These are phyloP conservation scores for Thalassiosira mediterranea DNA, from an alignment of 352 stramenopile genomes.

Conservation along the genomic window DNA sequence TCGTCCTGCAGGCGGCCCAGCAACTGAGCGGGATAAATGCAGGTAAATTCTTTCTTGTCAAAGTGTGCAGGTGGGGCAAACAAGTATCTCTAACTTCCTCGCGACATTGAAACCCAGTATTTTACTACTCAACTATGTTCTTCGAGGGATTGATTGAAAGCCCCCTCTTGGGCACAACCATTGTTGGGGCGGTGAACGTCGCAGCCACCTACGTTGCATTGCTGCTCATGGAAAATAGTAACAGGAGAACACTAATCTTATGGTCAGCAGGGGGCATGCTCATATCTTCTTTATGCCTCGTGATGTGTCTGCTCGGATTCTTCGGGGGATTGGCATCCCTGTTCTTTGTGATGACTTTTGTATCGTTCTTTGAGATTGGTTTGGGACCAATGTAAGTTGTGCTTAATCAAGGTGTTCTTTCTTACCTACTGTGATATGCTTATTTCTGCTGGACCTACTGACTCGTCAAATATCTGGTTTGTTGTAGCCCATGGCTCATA, in stretches of 20 bases:
- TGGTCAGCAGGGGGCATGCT: constrained; percentile 73
- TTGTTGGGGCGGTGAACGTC: constrained; percentile 85
- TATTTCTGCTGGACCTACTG: not conserved
- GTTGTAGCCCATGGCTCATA: constrained; percentile 90
- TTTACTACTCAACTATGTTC: constrained; percentile 89
- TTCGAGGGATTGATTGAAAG: constrained; percentile 87
- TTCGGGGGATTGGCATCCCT: constrained; percentile 79
- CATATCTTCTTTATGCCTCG: constrained; percentile 40
- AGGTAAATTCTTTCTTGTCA: no score
- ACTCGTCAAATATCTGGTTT: not conserved
- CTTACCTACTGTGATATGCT: not conserved
- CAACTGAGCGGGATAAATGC: constrained; percentile 89
- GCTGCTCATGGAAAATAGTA: constrained; percentile 83
- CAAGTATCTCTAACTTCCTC: no score
- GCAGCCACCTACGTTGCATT: constrained; percentile 85
- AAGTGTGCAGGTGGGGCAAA: no score
- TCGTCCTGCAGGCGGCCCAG: constrained; percentile 84
- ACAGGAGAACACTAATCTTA: constrained; percentile 75
- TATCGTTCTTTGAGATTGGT: constrained; percentile 89
- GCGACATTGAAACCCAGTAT: no score
- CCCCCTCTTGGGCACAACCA: constrained; percentile 81
- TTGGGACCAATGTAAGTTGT: constrained; percentile 88
- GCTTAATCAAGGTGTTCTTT: no score
- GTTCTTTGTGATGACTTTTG: constrained; percentile 82
- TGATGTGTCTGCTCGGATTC: constrained; percentile 63